These are phyloP conservation scores for Phytophthora lateralis DNA, from an alignment of 352 stramenopile genomes.

Conservation along the genomic window DNA sequence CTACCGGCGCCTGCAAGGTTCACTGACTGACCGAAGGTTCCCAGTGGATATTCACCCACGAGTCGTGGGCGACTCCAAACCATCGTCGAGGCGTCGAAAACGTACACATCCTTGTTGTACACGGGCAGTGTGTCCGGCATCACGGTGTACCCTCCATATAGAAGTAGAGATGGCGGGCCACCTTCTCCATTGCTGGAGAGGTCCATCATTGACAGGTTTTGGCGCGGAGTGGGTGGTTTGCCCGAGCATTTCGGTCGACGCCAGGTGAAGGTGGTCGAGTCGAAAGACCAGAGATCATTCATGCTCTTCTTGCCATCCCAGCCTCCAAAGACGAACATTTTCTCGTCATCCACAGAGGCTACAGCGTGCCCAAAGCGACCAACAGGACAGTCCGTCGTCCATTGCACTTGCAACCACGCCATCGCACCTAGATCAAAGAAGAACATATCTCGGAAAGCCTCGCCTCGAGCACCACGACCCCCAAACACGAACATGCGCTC, in stretches of 20 bases:
- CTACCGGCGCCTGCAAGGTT: slow-evolving; percentile 18
- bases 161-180: slow-evolving; percentile 42
- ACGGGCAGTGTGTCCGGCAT: slow-evolving; percentile 49
- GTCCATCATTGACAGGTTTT: slow-evolving; percentile 71
- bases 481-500: slow-evolving; percentile 85
- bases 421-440: slow-evolving; percentile 87
- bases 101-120: slow-evolving; percentile 81
- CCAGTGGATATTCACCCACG: slow-evolving; percentile 68
- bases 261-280: slow-evolving; percentile 76
- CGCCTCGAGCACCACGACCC: slow-evolving; percentile 49
- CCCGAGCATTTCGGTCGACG: slow-evolving; percentile 67
- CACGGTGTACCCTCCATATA: slow-evolving; percentile 85
- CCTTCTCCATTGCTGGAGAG: slow-evolving; percentile 18
- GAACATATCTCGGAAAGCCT: slow-evolving; percentile 87
- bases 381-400: slow-evolving; percentile 79
- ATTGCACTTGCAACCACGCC: slow-evolving; percentile 87
- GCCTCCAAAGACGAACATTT: slow-evolving; percentile 90
- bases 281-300: slow-evolving; percentile 79
- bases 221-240: slow-evolving; percentile 65
- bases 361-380: slow-evolving; percentile 76
- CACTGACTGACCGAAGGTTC: slow-evolving; percentile 69
- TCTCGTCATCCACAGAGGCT: slow-evolving; percentile 64
- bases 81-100: slow-evolving; percentile 59
- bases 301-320: slow-evolving; percentile 82
- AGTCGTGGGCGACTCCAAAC: slow-evolving; percentile 73